These are phyloP conservation scores for Achaetomium macrosporum DNA, from an alignment of 2,329 filamentous ascomycete genomes.

Conservation along the genomic window DNA sequence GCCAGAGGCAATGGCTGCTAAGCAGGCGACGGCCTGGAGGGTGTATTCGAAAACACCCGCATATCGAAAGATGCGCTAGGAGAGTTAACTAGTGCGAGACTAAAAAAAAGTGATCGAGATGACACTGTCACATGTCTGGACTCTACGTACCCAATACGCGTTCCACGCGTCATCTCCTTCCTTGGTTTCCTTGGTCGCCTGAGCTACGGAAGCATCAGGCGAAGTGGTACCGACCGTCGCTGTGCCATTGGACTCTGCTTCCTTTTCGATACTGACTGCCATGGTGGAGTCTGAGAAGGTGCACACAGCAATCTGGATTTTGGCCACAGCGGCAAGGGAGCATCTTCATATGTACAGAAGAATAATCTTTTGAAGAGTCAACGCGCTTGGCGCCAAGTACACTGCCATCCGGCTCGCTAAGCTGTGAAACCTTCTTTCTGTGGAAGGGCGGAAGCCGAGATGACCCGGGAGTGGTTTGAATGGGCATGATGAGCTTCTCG, in stretches of 20 bases:
- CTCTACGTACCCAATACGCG: slow-evolving; percentile 17
- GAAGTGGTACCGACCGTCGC: not conserved
- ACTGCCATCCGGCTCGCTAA: too few relatives aligned
- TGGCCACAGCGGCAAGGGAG: too few relatives aligned
- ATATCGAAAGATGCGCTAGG: slow-evolving; percentile 20
- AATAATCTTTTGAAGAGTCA: too few relatives aligned
- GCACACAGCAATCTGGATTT: not conserved
- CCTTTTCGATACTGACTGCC: not conserved
- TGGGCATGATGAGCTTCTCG: too few relatives aligned
- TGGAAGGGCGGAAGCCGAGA: too few relatives aligned
- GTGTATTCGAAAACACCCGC: slow-evolving; percentile 14
- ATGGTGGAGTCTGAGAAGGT: too few relatives aligned
- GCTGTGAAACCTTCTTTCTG: too few relatives aligned
- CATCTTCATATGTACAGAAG: not conserved
- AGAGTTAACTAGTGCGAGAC: too few relatives aligned
- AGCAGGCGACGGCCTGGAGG: slow-evolving; percentile 15
- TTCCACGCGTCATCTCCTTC: slow-evolving; percentile 3
- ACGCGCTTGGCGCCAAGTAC: too few relatives aligned
- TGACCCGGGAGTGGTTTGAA: too few relatives aligned
- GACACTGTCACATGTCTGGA: too few relatives aligned
- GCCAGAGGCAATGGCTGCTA: slow-evolving; percentile 37
- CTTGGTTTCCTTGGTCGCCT: not conserved
- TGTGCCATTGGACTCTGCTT: not conserved
- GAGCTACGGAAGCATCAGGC: not conserved
- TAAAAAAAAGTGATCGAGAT: too few relatives aligned